Evolutionary conservation across 2,329 filamentous ascomycete species (phyloP).

Genomic region (Exophiala spinifera): DNA sequence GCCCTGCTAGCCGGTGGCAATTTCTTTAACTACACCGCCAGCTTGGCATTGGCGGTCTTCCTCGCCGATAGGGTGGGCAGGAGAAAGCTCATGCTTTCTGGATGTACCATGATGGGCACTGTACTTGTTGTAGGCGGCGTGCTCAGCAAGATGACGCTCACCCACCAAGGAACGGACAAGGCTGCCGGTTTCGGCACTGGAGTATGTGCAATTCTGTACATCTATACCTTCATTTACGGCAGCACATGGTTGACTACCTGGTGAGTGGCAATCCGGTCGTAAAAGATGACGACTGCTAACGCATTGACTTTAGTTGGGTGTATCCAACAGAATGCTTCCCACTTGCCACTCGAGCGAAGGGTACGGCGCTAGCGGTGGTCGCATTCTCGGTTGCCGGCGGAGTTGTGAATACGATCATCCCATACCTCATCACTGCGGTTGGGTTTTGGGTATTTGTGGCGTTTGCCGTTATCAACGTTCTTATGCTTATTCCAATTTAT

Average conservation of each 20-base stretch:
- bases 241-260: slow-evolving; percentile 31
- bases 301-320: slow-evolving; percentile 24
- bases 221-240: slow-evolving; percentile 31
- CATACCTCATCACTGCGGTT: slow-evolving; percentile 34
- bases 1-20: slow-evolving; percentile 29
- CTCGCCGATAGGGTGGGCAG: slow-evolving; percentile 40
- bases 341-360: slow-evolving; percentile 28
- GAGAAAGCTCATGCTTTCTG: slow-evolving; percentile 42
- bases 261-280: slow-evolving; percentile 17
- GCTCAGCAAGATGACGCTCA: slow-evolving; percentile 19
- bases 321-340: slow-evolving; percentile 30
- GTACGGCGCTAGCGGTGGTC: slow-evolving; percentile 29
- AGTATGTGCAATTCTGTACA: slow-evolving; percentile 27
- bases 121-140: slow-evolving; percentile 39
- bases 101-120: slow-evolving; percentile 39
- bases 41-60: slow-evolving; percentile 36
- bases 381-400: slow-evolving; percentile 32
- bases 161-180: background rate
- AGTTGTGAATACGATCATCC: slow-evolving; percentile 34
- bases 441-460: slow-evolving; percentile 35
- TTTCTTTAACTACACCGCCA: slow-evolving; percentile 28
- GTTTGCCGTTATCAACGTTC: slow-evolving; percentile 35
- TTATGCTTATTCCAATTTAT: slow-evolving; percentile 33
- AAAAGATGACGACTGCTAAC: background rate
- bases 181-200: slow-evolving; percentile 25